Evolutionary conservation across 2,329 filamentous ascomycete species (phyloP).

Genomic region (Hymenoscyphus infarciens): DNA sequence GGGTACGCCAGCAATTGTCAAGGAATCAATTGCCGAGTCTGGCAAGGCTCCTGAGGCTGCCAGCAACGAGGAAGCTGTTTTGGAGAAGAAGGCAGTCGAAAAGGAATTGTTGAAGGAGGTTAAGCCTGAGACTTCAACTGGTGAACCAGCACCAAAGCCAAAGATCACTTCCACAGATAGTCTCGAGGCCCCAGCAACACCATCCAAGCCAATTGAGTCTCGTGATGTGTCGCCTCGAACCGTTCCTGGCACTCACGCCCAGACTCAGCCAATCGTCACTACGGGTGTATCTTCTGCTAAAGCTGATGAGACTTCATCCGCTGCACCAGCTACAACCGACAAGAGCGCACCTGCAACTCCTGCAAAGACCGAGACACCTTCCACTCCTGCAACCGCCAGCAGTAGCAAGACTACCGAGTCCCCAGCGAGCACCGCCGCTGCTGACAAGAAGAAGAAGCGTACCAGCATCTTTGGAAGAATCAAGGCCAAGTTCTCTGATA

Average conservation of each 20-base stretch:
- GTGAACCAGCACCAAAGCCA: slow-evolving; percentile 34
- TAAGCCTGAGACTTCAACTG: slow-evolving; percentile 38
- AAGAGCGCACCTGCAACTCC: slow-evolving; percentile 21
- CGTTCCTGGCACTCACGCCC: slow-evolving; percentile 28
- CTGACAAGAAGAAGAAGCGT: slow-evolving; percentile 38
- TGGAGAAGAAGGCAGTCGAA: slow-evolving; percentile 73
- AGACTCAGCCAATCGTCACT: slow-evolving; percentile 27
- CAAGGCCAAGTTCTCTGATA: slow-evolving; percentile 48
- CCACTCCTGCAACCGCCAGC: slow-evolving; percentile 7
- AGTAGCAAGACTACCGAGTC: slow-evolving; percentile 30
- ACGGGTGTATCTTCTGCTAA: slow-evolving; percentile 27
- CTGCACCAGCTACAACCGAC: slow-evolving; percentile 19
- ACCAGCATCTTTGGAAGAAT: slow-evolving; percentile 41
- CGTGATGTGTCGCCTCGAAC: slow-evolving; percentile 34
- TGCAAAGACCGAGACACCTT: not conserved
- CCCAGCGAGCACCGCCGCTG: slow-evolving; percentile 22
- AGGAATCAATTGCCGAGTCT: slow-evolving; percentile 55
- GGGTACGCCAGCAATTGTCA: slow-evolving; percentile 53
- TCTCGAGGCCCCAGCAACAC: slow-evolving; percentile 5
- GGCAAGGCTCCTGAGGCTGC: slow-evolving; percentile 67
- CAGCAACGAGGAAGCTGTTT: slow-evolving; percentile 62
- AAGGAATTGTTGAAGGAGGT: slow-evolving; percentile 67
- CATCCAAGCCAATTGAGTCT: slow-evolving; percentile 22
- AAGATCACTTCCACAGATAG: slow-evolving; percentile 18
- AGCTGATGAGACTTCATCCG: slow-evolving; percentile 20